Conservation (phyloP, 176 grass and related monocot species). For the Panicum miliaceum region DNA sequence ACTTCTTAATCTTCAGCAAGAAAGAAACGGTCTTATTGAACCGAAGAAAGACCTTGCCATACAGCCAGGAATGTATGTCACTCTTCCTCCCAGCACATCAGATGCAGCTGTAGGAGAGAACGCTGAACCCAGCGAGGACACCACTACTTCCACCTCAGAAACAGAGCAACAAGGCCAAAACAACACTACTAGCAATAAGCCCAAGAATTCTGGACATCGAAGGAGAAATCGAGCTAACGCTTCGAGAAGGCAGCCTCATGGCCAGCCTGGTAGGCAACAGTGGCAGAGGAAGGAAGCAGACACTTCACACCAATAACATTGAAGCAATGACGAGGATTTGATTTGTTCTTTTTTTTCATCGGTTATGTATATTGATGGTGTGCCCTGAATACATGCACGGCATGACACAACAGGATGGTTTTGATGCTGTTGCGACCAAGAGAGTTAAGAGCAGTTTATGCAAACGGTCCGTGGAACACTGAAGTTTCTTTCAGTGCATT, state of each 20-base stretch:
- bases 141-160: conserved; percentile 25
- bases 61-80: conserved; percentile 84
- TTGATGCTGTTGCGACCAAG: not conserved
- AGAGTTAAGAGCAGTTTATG: not conserved
- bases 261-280: conserved; percentile 44
- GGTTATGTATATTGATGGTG: conserved; percentile 3
- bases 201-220: conserved; percentile 48
- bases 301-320: conserved; percentile 58
- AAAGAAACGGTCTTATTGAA: conserved; percentile 82
- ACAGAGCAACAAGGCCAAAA: conserved; percentile 39
- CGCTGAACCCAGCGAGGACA: conserved; percentile 33
- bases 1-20: conserved; percentile 73
- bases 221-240: conserved; percentile 50
- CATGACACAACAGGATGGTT: not conserved
- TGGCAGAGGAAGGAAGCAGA: conserved; percentile 67
- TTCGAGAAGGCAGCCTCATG: conserved; percentile 50
- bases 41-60: conserved; percentile 79
- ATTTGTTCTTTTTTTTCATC: not conserved
- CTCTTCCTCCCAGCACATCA: conserved; percentile 39
- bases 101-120: conserved; percentile 29
- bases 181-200: conserved; percentile 44
- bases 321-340: not conserved
- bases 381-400: not conserved
- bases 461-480: not conserved
- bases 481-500: not conserved